phyloP scores from a whole-genome alignment of 2,329 filamentous ascomycete species.

The Clathrospora elynae region DNA sequence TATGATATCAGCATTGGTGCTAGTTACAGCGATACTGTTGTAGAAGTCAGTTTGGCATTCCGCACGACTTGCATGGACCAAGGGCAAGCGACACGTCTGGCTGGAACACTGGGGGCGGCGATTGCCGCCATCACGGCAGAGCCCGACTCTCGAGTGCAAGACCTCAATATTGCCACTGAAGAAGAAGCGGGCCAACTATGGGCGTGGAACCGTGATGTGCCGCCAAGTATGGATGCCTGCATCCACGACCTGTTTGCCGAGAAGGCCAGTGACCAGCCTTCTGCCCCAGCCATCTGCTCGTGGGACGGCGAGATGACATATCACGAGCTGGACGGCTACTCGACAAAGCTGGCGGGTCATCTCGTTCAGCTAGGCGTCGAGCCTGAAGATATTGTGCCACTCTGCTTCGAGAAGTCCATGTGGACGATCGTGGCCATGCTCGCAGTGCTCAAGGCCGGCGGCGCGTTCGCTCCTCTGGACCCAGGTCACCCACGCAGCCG shows the following conservation, averaged over 20 bases:
- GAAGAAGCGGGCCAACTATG: constrained; percentile 12
- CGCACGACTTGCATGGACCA: no score
- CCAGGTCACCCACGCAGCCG: no score
- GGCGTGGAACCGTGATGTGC: background rate
- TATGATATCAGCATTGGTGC: no score
- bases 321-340: constrained; percentile 11
- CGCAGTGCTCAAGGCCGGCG: constrained; percentile 50
- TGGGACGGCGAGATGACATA: constrained; percentile 25
- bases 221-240: constrained; percentile 21
- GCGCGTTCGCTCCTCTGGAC: constrained; percentile 43
- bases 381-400: constrained; percentile 12
- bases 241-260: constrained; percentile 13
- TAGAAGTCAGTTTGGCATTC: no score
- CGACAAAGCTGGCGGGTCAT: constrained; percentile 13
- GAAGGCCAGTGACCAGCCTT: no score
- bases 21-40: no score
- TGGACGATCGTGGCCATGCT: constrained; percentile 45
- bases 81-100: no score
- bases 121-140: background rate
- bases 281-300: constrained; percentile 13
- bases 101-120: no score
- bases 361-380: constrained; percentile 14
- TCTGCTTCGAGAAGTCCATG: constrained; percentile 24
- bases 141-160: no score
- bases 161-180: no score